These are phyloP conservation scores for Apiotrichum mycotoxinovorans DNA, from an alignment of 1,284 basidiomycete species.

Conservation along the genomic window DNA sequence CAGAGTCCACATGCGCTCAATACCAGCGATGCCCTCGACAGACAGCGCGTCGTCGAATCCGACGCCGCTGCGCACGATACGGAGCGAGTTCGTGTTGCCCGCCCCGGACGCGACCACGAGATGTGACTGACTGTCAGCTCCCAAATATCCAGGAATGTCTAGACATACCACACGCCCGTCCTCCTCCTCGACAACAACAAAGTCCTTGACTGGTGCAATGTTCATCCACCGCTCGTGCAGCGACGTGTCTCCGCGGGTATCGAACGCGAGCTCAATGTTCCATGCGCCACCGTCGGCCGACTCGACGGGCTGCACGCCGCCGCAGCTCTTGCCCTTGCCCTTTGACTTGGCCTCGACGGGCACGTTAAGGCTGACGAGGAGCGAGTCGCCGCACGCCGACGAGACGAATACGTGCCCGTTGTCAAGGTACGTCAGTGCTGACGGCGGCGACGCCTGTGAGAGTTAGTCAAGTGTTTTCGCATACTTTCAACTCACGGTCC, in stretches of 20 bases:
- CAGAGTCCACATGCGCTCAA: constrained; percentile 65
- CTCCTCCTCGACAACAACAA: constrained; percentile 70
- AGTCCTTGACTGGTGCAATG: constrained; percentile 84
- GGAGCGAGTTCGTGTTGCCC: constrained; percentile 72
- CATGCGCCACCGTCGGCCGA: constrained; percentile 48
- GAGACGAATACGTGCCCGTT: constrained; percentile 72
- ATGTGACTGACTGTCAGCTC: constrained; percentile 57
- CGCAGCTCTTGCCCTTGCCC: constrained; percentile 35
- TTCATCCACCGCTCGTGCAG: constrained; percentile 69
- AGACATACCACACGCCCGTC: constrained; percentile 65
- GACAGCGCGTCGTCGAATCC: constrained; percentile 67
- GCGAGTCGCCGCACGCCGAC: constrained; percentile 78
- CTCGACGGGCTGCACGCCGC: constrained; percentile 31
- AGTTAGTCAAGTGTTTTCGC: constrained; percentile 7
- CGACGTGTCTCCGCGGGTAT: constrained; percentile 49
- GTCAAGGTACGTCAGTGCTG: constrained; percentile 70
- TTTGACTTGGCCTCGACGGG: not conserved
- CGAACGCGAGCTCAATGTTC: constrained; percentile 31
- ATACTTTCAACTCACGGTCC: constrained; percentile 58
- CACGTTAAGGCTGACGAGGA: constrained; percentile 57
- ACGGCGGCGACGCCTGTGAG: constrained; percentile 69
- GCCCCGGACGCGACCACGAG: constrained; percentile 88
- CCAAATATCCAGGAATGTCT: not conserved
- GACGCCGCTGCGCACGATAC: constrained; percentile 79
- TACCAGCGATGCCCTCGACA: constrained; percentile 60